phyloP scores from a whole-genome alignment of 148 eudicot species.

The Rhododendron vialii region DNA sequence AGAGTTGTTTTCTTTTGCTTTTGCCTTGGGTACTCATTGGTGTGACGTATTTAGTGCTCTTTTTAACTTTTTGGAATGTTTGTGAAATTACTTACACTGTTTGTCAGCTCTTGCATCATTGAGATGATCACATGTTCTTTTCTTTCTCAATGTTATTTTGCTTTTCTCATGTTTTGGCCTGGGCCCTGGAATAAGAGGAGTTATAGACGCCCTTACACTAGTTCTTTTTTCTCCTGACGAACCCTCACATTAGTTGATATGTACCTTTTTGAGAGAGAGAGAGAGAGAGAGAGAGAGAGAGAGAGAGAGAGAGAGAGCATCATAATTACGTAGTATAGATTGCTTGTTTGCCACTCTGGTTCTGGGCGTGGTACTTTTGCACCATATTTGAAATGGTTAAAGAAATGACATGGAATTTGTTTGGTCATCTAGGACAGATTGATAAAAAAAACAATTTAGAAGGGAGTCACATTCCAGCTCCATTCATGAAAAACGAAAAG shows the following conservation, averaged over 20 bases:
- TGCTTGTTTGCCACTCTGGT: not conserved
- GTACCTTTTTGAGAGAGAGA: not conserved
- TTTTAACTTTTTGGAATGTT: not conserved
- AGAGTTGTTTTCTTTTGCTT: conserved; percentile 11
- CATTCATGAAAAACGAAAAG: not conserved
- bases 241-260: not conserved
- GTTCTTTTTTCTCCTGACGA: not conserved
- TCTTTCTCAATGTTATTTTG: not conserved
- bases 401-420: not conserved
- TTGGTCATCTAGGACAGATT: not conserved
- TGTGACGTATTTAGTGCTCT: not conserved
- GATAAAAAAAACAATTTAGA: not conserved
- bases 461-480: not conserved
- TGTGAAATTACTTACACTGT: not conserved
- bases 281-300: not conserved
- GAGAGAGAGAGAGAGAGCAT: too few relatives aligned
- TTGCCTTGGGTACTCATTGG: not conserved
- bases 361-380: not conserved
- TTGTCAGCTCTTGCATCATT: not conserved
- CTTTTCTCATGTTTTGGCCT: not conserved
- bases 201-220: not conserved
- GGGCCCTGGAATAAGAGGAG: not conserved
- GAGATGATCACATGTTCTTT: not conserved
- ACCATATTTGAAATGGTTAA: not conserved
- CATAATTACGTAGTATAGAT: not conserved